These are phyloP conservation scores for Alternaria sp. DNA, from an alignment of 2,329 filamentous ascomycete species.

Conservation along the genomic window DNA sequence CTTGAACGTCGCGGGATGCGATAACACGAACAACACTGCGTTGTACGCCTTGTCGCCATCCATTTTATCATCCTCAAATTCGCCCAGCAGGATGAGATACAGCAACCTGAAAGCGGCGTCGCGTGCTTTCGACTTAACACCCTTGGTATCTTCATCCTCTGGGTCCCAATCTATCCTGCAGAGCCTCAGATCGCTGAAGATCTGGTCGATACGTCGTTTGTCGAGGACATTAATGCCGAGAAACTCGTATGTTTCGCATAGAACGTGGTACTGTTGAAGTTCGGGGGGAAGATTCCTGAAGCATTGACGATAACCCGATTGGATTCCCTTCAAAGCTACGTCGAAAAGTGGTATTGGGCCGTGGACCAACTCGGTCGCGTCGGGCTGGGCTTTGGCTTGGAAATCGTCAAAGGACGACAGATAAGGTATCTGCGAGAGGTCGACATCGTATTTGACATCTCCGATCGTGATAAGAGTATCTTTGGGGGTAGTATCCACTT, in stretches of 20 bases:
- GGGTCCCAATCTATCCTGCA: constrained; percentile 23
- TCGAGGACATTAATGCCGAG: constrained; percentile 29
- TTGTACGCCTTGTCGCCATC: constrained; percentile 27
- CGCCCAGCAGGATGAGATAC: constrained; percentile 23
- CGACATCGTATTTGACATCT: constrained; percentile 7
- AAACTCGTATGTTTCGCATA: constrained; percentile 34
- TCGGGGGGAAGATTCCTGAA: constrained; percentile 30
- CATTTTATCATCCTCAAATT: constrained; percentile 22
- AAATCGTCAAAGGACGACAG: constrained; percentile 32
- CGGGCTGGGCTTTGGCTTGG: not conserved
- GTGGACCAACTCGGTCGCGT: constrained; percentile 19
- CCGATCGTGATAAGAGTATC: constrained; percentile 11
- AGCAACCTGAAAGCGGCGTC: constrained; percentile 31
- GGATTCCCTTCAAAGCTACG: constrained; percentile 32
- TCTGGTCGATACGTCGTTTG: constrained; percentile 5
- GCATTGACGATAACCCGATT: constrained; percentile 36
- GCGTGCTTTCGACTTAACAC: constrained; percentile 23
- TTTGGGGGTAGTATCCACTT: not conserved
- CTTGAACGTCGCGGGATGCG: constrained; percentile 32
- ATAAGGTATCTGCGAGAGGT: constrained; percentile 9
- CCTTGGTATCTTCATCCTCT: constrained; percentile 13
- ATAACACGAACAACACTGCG: constrained; percentile 32
- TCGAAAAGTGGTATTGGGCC: constrained; percentile 27
- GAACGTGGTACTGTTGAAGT: constrained; percentile 26
- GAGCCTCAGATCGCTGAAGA: constrained; percentile 19